Evolutionary conservation across 108 stramenopile species (phyloP).

Genomic region (Nitzschia palea): DNA sequence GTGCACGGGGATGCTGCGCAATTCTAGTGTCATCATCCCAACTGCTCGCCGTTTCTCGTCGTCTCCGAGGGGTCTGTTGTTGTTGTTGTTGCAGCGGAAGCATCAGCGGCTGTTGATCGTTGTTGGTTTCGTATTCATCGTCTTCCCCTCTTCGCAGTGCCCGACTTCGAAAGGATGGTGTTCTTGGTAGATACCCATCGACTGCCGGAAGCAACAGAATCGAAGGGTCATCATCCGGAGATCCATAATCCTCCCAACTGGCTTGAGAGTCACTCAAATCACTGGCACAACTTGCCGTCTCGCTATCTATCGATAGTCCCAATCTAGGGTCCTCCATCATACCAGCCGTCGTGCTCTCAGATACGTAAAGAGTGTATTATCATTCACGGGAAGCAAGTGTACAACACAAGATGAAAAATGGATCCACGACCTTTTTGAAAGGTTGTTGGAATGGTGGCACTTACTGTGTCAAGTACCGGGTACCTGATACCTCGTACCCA

Average conservation of each 20-base stretch:
- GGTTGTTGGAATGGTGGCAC: too few species aligned
- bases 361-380: too few species aligned
- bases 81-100: too few species aligned
- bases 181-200: neutral
- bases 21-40: neutral
- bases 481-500: too few species aligned
- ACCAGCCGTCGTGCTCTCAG: too few species aligned
- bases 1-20: neutral
- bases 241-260: neutral
- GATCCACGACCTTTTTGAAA: too few species aligned
- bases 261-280: conserved; percentile 9
- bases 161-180: conserved; percentile 7
- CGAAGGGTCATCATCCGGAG: neutral
- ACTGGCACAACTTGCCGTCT: conserved; percentile 8
- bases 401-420: too few species aligned
- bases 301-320: neutral
- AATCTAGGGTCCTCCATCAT: conserved; percentile 5
- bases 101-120: too few species aligned
- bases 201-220: neutral
- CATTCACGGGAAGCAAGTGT: too few species aligned
- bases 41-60: neutral
- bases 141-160: neutral
- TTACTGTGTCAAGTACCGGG: too few species aligned
- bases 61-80: too few species aligned
- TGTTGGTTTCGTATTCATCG: neutral